Percentiles rank a stretch among this genome's conserved stretches.
Conservation (phyloP, 1,284 basidiomycete genomes). For the Cutaneotrichosporon mucoides region DNA sequence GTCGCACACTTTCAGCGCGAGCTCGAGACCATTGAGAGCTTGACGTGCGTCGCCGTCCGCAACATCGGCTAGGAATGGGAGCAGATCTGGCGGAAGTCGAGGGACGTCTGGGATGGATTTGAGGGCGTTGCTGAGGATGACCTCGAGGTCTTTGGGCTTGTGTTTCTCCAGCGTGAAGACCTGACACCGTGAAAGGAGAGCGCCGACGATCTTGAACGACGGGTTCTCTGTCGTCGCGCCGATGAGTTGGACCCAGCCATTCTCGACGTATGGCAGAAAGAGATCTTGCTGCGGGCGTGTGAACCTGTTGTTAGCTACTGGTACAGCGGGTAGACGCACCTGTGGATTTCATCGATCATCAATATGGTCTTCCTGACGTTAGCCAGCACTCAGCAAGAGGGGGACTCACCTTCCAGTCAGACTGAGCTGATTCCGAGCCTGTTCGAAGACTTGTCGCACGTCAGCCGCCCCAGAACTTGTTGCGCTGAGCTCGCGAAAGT, state of each 20-base stretch:
- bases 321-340: no score
- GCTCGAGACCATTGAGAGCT: conserved; percentile 51
- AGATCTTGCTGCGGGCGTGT: conserved; percentile 79
- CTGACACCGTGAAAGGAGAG: conserved; percentile 76
- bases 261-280: conserved; percentile 74
- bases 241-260: conserved; percentile 72
- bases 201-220: conserved; percentile 74
- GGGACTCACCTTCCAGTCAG: conserved; percentile 62
- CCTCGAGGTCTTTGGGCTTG: conserved; percentile 35
- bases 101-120: conserved; percentile 37
- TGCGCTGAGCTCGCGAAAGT: conserved; percentile 72
- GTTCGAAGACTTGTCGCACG: conserved; percentile 73
- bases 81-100: conserved; percentile 52
- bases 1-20: conserved; percentile 47
- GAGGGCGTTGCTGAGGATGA: conserved; percentile 43
- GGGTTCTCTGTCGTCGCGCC: conserved; percentile 92
- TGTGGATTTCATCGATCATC: conserved; percentile 73
- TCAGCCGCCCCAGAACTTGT: conserved; percentile 71
- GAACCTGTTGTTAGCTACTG: conserved; percentile 49
- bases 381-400: background rate
- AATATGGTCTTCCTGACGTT: conserved; percentile 37
- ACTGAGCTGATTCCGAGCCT: conserved; percentile 66
- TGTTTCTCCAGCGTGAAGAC: conserved; percentile 44
- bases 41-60: conserved; percentile 53
- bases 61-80: conserved; percentile 50